These are phyloP conservation scores for Globisporangium cederbergense DNA, from an alignment of 352 stramenopile species.

Conservation along the genomic window DNA sequence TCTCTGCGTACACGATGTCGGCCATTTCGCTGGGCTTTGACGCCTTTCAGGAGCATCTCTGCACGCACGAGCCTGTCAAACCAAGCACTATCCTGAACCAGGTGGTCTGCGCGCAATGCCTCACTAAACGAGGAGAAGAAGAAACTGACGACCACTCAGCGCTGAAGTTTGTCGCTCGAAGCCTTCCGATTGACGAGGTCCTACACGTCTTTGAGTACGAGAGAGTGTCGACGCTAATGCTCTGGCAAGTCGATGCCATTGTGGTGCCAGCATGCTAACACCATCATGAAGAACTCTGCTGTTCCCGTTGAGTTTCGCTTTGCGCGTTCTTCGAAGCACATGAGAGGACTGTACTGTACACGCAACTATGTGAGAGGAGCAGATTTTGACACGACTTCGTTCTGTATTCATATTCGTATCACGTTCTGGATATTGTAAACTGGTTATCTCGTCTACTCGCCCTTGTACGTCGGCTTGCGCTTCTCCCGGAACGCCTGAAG, in stretches of 20 bases:
- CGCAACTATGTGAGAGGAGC: too few relatives aligned
- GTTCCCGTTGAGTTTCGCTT: too few relatives aligned
- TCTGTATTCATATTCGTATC: too few relatives aligned
- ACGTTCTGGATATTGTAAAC: too few relatives aligned
- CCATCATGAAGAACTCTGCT: too few relatives aligned
- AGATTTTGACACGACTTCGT: too few relatives aligned
- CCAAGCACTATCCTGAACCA: conserved; percentile 18
- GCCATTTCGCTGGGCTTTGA: conserved; percentile 57
- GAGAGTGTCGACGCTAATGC: conserved; percentile 35
- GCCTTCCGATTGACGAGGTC: conserved; percentile 20
- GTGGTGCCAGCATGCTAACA: conserved; percentile 11
- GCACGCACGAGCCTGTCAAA: conserved; percentile 23
- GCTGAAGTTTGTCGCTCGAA: conserved; percentile 28
- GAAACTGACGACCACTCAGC: neutral
- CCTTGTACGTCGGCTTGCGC: conserved; percentile 77
- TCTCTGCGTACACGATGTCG: conserved; percentile 43
- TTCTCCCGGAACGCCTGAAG: conserved; percentile 91
- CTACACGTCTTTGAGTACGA: conserved; percentile 45
- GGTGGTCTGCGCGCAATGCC: conserved; percentile 25
- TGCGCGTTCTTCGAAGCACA: too few relatives aligned
- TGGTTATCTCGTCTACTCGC: conserved; percentile 12
- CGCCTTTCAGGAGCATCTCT: conserved; percentile 42
- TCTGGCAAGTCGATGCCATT: conserved; percentile 43
- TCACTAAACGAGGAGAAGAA: neutral
- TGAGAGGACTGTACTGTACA: too few relatives aligned